Conservation (phyloP, 306 rosid genomes). For the Quercus variabilis region DNA sequence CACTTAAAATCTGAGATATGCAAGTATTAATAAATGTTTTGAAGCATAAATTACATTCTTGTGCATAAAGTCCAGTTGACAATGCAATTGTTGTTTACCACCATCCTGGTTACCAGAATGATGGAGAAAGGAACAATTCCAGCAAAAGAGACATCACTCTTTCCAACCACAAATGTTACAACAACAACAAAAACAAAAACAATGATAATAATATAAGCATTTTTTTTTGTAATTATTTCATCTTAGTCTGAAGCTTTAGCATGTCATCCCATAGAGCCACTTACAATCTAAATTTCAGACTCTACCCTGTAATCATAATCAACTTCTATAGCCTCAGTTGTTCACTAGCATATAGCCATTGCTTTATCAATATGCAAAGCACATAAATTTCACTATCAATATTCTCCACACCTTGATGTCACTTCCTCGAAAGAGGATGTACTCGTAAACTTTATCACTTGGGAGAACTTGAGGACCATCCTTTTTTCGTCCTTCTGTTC, state of each 20-base stretch:
- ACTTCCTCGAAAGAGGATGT: conserved; percentile 8
- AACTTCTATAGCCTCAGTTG: not conserved
- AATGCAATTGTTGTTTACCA: not conserved
- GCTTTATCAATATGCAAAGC: not conserved
- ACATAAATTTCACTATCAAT: not conserved
- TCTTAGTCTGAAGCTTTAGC: not conserved
- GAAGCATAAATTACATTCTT: not conserved
- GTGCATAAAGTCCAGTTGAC: not conserved
- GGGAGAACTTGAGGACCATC: conserved; percentile 3
- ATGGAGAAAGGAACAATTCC: too few species aligned
- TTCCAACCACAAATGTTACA: too few species aligned
- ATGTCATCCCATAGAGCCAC: not conserved
- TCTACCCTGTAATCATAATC: not conserved
- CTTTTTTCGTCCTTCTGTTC: conserved; percentile 5
- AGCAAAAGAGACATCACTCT: too few species aligned
- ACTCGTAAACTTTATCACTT: not conserved
- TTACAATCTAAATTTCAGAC: not conserved
- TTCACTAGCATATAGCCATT: not conserved
- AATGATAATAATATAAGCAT: too few species aligned
- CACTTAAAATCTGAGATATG: not conserved
- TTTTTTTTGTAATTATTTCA: too few species aligned
- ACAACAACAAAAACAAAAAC: too few species aligned
- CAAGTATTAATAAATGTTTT: not conserved
- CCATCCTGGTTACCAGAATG: not conserved
- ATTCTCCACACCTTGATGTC: conserved; percentile 1